Evolutionary conservation across 2,329 filamentous ascomycete genomes (phyloP).

Genomic region (Reticulascus tulasneorum): DNA sequence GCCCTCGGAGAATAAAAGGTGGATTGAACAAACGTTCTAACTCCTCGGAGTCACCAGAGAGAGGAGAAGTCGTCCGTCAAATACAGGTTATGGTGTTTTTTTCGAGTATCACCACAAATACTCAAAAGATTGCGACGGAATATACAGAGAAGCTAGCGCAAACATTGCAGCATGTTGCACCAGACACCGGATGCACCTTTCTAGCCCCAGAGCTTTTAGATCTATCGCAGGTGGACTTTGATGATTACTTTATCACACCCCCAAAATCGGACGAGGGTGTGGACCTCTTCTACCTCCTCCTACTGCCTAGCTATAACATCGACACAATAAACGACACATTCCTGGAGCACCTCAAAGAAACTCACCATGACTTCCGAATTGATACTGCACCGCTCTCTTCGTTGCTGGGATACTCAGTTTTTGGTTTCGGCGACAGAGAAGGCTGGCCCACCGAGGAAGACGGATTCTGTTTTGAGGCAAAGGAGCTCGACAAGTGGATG

Average conservation of each 20-base stretch:
- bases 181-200: conserved; percentile 33
- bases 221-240: conserved; percentile 81
- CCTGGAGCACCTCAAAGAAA: conserved; percentile 82
- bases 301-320: conserved; percentile 92
- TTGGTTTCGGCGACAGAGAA: conserved; percentile 87
- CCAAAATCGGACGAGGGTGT: conserved; percentile 57
- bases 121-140: conserved; percentile 66
- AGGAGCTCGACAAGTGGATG: conserved; percentile 92
- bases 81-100: conserved; percentile 81
- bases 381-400: conserved; percentile 78
- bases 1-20: conserved; percentile 48
- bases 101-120: conserved; percentile 81
- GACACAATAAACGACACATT: conserved; percentile 88
- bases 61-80: conserved; percentile 32
- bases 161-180: conserved; percentile 46
- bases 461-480: conserved; percentile 90
- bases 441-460: conserved; percentile 89
- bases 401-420: conserved; percentile 84
- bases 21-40: conserved; percentile 22
- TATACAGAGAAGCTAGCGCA: conserved; percentile 54
- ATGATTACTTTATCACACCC: conserved; percentile 82
- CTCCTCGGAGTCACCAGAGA: conserved; percentile 8
- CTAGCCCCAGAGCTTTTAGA: conserved; percentile 66
- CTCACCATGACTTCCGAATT: conserved; percentile 94
- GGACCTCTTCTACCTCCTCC: conserved; percentile 75